These are phyloP conservation scores for Boletus rufocinnamomeus DNA, from an alignment of 768 basidiomycete genomes.

Conservation along the genomic window DNA sequence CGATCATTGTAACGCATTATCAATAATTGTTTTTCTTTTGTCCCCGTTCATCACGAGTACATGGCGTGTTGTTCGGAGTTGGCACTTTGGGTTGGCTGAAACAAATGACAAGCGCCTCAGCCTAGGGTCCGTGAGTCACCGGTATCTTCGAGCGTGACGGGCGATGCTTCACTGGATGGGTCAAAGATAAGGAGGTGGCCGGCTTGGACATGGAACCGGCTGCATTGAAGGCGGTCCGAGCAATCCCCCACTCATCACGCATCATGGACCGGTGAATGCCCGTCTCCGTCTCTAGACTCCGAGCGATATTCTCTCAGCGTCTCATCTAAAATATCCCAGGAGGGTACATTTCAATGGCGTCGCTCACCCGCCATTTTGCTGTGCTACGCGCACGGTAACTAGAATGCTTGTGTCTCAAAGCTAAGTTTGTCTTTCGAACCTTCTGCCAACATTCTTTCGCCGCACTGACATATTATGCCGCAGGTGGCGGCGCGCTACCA, in stretches of 20 bases:
- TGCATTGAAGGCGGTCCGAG: not conserved
- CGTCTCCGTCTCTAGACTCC: not conserved
- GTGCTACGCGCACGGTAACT: not conserved
- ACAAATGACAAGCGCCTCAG: not conserved
- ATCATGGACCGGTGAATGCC: not conserved
- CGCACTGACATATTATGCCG: not conserved
- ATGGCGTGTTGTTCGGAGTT: not conserved
- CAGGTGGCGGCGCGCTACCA: slow-evolving; percentile 4
- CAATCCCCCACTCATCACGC: not conserved
- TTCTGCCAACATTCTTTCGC: not conserved
- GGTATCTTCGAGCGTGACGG: not conserved
- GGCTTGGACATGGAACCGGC: not conserved
- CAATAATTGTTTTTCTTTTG: not conserved
- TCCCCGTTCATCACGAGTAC: not conserved
- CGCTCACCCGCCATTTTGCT: not conserved
- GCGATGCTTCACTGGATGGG: not conserved
- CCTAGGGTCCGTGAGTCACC: not conserved
- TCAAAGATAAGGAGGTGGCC: not conserved
- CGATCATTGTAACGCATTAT: slow-evolving; percentile 9
- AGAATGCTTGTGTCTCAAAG: not conserved
- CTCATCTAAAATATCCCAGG: not conserved
- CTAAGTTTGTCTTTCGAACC: not conserved
- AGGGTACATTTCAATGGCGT: not conserved
- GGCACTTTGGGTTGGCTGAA: not conserved
- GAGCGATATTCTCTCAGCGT: not conserved